Percentiles rank a stretch among this genome's conserved stretches.
phyloP scores from a whole-genome alignment of 805 yeast species.

The Allodekkera sacchari region DNA sequence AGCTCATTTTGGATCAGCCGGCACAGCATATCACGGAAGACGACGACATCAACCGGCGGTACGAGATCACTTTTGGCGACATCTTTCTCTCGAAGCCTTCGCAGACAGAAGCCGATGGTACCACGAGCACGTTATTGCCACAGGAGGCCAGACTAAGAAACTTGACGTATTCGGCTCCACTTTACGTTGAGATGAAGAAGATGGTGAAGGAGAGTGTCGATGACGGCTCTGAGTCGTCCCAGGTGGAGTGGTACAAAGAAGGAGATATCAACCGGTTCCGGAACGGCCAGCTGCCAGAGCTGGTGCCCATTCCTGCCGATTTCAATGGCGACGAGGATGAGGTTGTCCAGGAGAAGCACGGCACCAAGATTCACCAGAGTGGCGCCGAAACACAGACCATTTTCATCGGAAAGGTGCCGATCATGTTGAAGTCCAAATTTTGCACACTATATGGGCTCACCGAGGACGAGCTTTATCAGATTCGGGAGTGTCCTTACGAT shows the following conservation, averaged over 20 bases:
- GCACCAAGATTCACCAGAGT: constrained; percentile 23
- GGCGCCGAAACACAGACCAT: constrained; percentile 35
- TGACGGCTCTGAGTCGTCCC: constrained; percentile 44
- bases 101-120: constrained; percentile 99
- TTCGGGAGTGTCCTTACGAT: constrained; percentile 98
- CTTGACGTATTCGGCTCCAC: constrained; percentile 91
- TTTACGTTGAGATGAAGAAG: constrained; percentile 93
- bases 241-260: constrained; percentile 53
- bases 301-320: constrained; percentile 21
- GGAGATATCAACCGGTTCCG: constrained; percentile 35
- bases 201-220: constrained; percentile 80
- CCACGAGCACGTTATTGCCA: constrained; percentile 97
- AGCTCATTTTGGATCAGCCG: constrained; percentile 91
- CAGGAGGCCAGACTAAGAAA: constrained; percentile 97
- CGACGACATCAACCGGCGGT: constrained; percentile 85
- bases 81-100: constrained; percentile 94
- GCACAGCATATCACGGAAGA: constrained; percentile 93
- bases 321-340: constrained; percentile 61
- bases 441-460: constrained; percentile 86
- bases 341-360: constrained; percentile 36
- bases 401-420: constrained; percentile 93
- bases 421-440: constrained; percentile 94
- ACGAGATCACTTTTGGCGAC: constrained; percentile 96
- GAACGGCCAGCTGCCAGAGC: constrained; percentile 20
- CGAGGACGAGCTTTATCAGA: constrained; percentile 88